phyloP scores from a whole-genome alignment of 257 asterid genomes.

The Plectranthus barbatus region DNA sequence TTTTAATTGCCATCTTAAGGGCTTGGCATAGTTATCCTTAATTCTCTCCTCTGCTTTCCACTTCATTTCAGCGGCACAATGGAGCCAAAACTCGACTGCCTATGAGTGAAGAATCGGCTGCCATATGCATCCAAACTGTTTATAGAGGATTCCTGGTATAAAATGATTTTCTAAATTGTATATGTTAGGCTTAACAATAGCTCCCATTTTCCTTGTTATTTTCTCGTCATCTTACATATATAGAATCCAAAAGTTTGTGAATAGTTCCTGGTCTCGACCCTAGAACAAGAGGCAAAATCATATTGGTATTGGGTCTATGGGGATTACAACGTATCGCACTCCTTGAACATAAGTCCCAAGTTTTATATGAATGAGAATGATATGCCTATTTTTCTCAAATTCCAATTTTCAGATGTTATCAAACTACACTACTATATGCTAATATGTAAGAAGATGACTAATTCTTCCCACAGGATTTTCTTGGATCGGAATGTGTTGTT shows the following conservation, averaged over 20 bases:
- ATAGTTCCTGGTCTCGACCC: not conserved
- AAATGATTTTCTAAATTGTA: not conserved
- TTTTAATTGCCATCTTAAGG: not conserved
- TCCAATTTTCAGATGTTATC: not conserved
- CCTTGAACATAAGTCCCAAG: not conserved
- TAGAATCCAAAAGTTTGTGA: not conserved
- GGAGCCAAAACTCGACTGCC: slow-evolving; percentile 38
- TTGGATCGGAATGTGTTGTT: not conserved
- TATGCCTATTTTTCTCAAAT: not conserved
- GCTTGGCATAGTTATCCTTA: not conserved
- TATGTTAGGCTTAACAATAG: not conserved
- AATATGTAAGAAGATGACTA: not conserved
- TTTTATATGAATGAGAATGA: not conserved
- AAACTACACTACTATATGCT: not conserved
- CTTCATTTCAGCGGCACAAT: slow-evolving; percentile 39
- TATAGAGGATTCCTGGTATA: slow-evolving; percentile 75
- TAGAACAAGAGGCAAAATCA: not conserved
- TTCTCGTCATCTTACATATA: not conserved
- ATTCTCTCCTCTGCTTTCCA: slow-evolving; percentile 22
- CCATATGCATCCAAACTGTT: slow-evolving; percentile 61
- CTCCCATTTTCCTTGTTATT: not conserved
- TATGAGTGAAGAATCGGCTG: slow-evolving; percentile 61
- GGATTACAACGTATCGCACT: not conserved
- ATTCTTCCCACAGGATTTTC: not conserved
- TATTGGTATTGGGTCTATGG: not conserved